phyloP scores from a whole-genome alignment of 495 filamentous ascomycete species.

The Lasiosphaeris hirsuta region DNA sequence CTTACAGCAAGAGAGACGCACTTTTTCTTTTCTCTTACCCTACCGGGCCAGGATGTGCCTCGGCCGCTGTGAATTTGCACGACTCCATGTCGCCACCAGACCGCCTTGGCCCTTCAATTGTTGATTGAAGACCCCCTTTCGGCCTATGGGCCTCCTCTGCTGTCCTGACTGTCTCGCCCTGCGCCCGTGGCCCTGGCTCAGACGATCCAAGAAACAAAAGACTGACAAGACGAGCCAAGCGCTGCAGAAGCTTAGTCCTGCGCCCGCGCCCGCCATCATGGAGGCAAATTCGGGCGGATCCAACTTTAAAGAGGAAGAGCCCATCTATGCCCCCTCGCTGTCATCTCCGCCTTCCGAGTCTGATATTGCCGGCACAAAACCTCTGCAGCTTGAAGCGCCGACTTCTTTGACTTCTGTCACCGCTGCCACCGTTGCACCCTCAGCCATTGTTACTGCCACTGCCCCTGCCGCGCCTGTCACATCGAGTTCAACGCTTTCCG shows the following conservation, averaged over 20 bases:
- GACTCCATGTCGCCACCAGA: constrained; percentile 13
- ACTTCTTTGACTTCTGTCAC: not conserved
- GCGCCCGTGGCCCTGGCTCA: not conserved
- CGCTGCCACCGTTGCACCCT: not conserved
- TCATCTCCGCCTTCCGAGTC: not conserved
- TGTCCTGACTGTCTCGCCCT: not conserved
- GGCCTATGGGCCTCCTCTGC: not conserved
- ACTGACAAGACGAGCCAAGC: not conserved
- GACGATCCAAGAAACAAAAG: not conserved
- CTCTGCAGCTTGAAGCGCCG: not conserved
- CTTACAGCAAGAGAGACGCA: not conserved
- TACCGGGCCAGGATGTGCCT: constrained; percentile 7
- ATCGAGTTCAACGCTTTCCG: not conserved
- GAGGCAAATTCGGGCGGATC: constrained; percentile 10
- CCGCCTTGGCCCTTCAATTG: no score
- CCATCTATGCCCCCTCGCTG: not conserved
- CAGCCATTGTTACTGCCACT: constrained; percentile 3
- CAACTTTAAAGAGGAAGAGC: not conserved
- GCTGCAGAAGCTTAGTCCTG: not conserved
- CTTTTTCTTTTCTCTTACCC: not conserved
- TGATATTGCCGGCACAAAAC: not conserved
- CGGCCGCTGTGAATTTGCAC: constrained; percentile 13
- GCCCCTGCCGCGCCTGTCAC: not conserved
- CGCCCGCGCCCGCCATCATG: constrained; percentile 10
- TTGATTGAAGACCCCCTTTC: no score